Base-by-base conservation (phyloP, 805 yeast genomes). In the Sugiyamaella smithiae region DNA sequence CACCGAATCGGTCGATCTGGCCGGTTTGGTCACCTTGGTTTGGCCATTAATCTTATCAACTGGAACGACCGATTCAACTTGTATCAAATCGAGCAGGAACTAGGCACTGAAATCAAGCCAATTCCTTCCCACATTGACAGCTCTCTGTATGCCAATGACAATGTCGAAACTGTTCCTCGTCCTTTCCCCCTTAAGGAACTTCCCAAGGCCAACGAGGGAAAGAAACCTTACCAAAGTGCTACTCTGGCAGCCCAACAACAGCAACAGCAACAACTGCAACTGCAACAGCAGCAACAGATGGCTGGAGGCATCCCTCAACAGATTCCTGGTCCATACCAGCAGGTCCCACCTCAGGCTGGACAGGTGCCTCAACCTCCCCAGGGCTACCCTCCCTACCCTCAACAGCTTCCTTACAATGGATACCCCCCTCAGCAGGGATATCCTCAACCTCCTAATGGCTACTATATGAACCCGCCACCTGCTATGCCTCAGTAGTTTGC, bases 1-100 rank as follows among this genome's bases (percentile, higher is more conserved):
- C 99, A 93, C 73, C 86, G 98, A 78, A 93, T 91, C 60, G 98
- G 98, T 77, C 88, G 99, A 76, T 89, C 97, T 5, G 98, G 99
- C 59, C 87, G 99, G 76, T 93, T 88, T 64, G 99, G 99, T 57
- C 99, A 93, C 68, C 81, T 90, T 65, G 99, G 99, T 76, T 78
- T 93, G 66, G 99, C 99, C 26, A 89, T 93, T 64, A 93, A 93
- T 72, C 79, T 93, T 62, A 88, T 93, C 73, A 88, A 90, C 68
- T 91, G 97, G 97, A 83, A 89, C 63, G 99, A 93, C 67, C 81
- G 98, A 66, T 89, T 86, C 71, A 88, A 86, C 64, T 76, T 93
- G 63, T 91, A 89, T 71, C 88, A 87, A 68, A 90, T 93, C 60
- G 99, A 93, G 70, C 96, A 91, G 70, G 98, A 91, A 70, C 79